Evolutionary conservation across 805 yeast genomes (phyloP), one percentile per base, ranked within the genome.

Genomic region (Saccharomycopsis fermentans): DNA sequence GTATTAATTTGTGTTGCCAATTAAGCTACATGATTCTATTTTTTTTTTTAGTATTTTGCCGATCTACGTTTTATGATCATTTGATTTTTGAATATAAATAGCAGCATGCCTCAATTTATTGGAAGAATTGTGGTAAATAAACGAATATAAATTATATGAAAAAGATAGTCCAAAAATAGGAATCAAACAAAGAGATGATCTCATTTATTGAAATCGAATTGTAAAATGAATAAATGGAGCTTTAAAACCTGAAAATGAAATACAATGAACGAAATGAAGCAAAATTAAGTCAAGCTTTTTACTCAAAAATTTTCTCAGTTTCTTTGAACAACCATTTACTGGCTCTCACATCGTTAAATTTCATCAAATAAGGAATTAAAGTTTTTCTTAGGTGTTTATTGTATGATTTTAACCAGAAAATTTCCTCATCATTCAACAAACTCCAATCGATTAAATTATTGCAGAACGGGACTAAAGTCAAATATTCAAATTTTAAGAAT

Each of bases 281-380:
- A 19, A 48, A 21, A 19, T 37, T n/a, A 14, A 52, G 29, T 9
- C 53, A 17, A 39, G 12, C 32, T 11, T 12, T 47, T 43, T 21
- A 43, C n/a, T 43, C 50, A 4, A 43, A 56, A 19, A 69, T 58
- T 6, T 77, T 76, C 55, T 66, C 67, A 2, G 90, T 84, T 70
- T 90, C 96, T 60, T 79, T 79, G 63, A 79, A 69, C 51, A 92
- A 74, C 96, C 96, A 92, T 53, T 76, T 76, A 63, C 77, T 77
- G 0, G 92, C 86, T 32, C 81, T 70, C 17, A 76, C 74, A 59
- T 83, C 86, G 3, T 78, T 62, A 17, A 59, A 55, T 26, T 59
- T 59, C 61, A 74, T 70, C 58, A 81, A 66, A 64, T 72, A 70
- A 51, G 66, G 75, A 52, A 63, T 58, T 54, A 78, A 70, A 34